These are phyloP conservation scores for Fraxinus floribunda DNA, from an alignment of 305 asterid genomes.

Conservation along the genomic window DNA sequence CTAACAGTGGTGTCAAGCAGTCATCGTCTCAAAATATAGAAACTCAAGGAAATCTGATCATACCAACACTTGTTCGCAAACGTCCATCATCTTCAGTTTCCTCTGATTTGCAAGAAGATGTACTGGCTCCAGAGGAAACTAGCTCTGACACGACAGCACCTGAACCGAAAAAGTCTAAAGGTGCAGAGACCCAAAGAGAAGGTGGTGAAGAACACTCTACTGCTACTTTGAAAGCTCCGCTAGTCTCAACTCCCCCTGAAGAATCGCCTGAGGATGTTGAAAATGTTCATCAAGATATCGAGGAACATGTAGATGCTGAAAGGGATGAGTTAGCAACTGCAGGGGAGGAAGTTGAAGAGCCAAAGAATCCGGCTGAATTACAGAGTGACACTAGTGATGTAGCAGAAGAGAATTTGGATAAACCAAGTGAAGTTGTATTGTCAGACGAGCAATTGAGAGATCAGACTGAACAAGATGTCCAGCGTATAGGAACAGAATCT, in stretches of 20 bases:
- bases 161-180: conserved; percentile 57
- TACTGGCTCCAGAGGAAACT: conserved; percentile 48
- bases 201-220: conserved; percentile 48
- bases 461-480: conserved; percentile 64
- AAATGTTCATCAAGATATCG: conserved; percentile 39
- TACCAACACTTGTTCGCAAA: conserved; percentile 51
- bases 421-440: conserved; percentile 36
- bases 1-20: conserved; percentile 33
- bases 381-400: conserved; percentile 42
- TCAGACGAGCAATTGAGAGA: conserved; percentile 52
- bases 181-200: conserved; percentile 48
- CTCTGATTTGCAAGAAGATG: conserved; percentile 55
- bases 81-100: conserved; percentile 52
- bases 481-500: conserved; percentile 49
- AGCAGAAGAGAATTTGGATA: conserved; percentile 45
- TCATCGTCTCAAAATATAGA: conserved; percentile 44
- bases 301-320: conserved; percentile 46
- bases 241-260: conserved; percentile 37
- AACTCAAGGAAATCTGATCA: conserved; percentile 38
- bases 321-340: conserved; percentile 49
- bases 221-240: conserved; percentile 40
- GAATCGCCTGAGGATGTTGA: conserved; percentile 47
- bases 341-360: conserved; percentile 58
- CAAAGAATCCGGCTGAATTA: conserved; percentile 43
- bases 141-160: conserved; percentile 54